Evolutionary conservation across 2,329 filamentous ascomycete genomes (phyloP).

Genomic region (Trichophyton simii): DNA sequence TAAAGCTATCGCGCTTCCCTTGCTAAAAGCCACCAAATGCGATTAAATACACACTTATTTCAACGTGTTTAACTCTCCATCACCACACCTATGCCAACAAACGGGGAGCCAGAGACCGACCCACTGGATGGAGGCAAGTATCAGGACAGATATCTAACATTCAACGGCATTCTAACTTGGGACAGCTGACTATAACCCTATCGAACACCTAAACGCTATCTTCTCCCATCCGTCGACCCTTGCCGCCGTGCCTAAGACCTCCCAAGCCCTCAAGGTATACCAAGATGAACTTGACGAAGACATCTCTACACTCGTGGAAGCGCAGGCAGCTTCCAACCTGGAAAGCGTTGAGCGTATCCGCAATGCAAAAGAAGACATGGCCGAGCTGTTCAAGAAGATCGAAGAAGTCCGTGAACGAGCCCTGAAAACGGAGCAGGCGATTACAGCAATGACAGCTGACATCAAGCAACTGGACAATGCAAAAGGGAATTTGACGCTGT

Average conservation of each 20-base stretch:
- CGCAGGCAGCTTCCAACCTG: slow-evolving; percentile 72
- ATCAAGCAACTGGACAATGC: slow-evolving; percentile 95
- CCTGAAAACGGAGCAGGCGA: slow-evolving; percentile 83
- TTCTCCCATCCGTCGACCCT: slow-evolving; percentile 84
- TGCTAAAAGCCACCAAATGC: not conserved
- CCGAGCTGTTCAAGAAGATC: slow-evolving; percentile 84
- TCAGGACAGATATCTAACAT: not conserved
- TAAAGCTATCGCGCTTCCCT: not conserved
- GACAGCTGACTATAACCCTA: slow-evolving; percentile 73
- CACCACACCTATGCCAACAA: slow-evolving; percentile 27
- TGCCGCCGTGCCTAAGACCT: slow-evolving; percentile 60
- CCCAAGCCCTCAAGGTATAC: slow-evolving; percentile 58
- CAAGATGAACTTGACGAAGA: slow-evolving; percentile 72
- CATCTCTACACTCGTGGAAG: slow-evolving; percentile 57
- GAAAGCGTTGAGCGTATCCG: slow-evolving; percentile 87
- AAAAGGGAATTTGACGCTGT: slow-evolving; percentile 89
- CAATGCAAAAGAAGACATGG: slow-evolving; percentile 77
- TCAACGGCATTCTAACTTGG: slow-evolving; percentile 1
- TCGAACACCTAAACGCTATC: slow-evolving; percentile 83
- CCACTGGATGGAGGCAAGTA: slow-evolving; percentile 35
- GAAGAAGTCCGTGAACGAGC: slow-evolving; percentile 82
- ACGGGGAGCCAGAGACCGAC: slow-evolving; percentile 27
- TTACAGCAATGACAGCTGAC: slow-evolving; percentile 97
- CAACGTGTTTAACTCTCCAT: slow-evolving; percentile 1
- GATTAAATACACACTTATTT: not conserved